phyloP scores from a whole-genome alignment of 2,329 filamentous ascomycete species.

The Aspergillus sp. region DNA sequence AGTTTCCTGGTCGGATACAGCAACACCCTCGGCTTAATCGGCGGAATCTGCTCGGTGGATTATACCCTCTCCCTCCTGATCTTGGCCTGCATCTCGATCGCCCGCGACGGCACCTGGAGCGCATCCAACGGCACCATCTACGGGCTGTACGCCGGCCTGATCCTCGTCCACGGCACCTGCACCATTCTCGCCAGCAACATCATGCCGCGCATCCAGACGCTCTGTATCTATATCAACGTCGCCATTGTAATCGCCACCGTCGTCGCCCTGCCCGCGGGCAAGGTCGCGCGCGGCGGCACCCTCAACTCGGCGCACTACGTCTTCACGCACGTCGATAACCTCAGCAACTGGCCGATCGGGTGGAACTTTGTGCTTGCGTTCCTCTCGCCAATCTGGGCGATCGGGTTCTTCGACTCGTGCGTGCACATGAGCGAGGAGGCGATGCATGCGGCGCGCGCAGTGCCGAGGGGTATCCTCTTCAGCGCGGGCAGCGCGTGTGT shows the following conservation, averaged over 20 bases:
- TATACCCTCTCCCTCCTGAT: conserved; percentile 43
- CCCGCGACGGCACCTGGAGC: conserved; percentile 56
- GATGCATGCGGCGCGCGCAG: conserved; percentile 58
- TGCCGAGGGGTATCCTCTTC: conserved; percentile 61
- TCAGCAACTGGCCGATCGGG: conserved; percentile 58
- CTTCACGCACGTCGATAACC: conserved; percentile 57
- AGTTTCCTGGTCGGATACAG: conserved; percentile 62
- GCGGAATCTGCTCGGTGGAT: conserved; percentile 62
- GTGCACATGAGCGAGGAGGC: conserved; percentile 64
- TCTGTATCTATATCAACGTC: conserved; percentile 57
- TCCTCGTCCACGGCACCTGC: conserved; percentile 55
- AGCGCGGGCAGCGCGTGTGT: conserved; percentile 52
- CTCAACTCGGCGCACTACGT: conserved; percentile 50
- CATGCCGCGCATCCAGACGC: conserved; percentile 61
- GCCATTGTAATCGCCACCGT: conserved; percentile 57
- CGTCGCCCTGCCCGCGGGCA: conserved; percentile 57
- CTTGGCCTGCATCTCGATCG: conserved; percentile 58
- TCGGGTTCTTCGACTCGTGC: conserved; percentile 56
- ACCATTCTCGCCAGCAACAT: conserved; percentile 54
- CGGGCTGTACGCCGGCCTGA: conserved; percentile 55
- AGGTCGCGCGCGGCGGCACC: conserved; percentile 25
- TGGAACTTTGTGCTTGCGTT: conserved; percentile 62
- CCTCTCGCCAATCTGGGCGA: conserved; percentile 63
- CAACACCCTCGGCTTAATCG: conserved; percentile 62
- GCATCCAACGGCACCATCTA: conserved; percentile 59